phyloP scores from a whole-genome alignment of 2,329 filamentous ascomycete genomes.

The Rutstroemia sp. region DNA sequence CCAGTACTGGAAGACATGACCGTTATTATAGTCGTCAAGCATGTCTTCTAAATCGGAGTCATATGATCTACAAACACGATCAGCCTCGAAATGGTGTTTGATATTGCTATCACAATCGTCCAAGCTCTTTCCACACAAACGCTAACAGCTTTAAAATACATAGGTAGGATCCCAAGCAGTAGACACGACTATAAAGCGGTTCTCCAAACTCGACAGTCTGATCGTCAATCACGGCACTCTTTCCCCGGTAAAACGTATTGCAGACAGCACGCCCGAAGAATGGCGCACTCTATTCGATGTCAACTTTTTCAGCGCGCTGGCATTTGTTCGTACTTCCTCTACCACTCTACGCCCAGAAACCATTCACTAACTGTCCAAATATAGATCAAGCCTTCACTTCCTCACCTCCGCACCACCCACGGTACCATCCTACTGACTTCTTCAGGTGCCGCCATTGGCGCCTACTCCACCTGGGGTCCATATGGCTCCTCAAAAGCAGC shows the following conservation, averaged over 20 bases:
- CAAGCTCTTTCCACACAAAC: background rate
- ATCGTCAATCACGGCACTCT: constrained; percentile 85
- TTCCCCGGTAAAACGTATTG: constrained; percentile 65
- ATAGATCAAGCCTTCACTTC: constrained; percentile 57
- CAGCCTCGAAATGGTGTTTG: background rate
- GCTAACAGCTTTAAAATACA: background rate
- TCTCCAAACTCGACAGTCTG: constrained; percentile 69
- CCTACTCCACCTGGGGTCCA: constrained; percentile 67
- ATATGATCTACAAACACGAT: too few relatives aligned
- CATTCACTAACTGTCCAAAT: background rate
- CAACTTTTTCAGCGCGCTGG: constrained; percentile 80
- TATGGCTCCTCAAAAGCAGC: constrained; percentile 83
- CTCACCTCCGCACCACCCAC: constrained; percentile 56
- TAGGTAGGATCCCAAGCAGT: constrained; percentile 52
- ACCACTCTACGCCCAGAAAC: background rate
- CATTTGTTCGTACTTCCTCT: constrained; percentile 50
- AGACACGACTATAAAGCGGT: constrained; percentile 56
- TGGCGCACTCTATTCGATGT: constrained; percentile 74
- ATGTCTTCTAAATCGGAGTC: too few relatives aligned
- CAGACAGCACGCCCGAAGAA: constrained; percentile 57
- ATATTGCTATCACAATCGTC: background rate
- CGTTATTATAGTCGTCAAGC: too few relatives aligned
- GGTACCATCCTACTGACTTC: constrained; percentile 74
- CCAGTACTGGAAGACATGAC: too few relatives aligned
- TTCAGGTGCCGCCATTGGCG: constrained; percentile 63